These are phyloP conservation scores for Chenopodium suecicum DNA, from an alignment of 148 eudicot species.

Conservation along the genomic window DNA sequence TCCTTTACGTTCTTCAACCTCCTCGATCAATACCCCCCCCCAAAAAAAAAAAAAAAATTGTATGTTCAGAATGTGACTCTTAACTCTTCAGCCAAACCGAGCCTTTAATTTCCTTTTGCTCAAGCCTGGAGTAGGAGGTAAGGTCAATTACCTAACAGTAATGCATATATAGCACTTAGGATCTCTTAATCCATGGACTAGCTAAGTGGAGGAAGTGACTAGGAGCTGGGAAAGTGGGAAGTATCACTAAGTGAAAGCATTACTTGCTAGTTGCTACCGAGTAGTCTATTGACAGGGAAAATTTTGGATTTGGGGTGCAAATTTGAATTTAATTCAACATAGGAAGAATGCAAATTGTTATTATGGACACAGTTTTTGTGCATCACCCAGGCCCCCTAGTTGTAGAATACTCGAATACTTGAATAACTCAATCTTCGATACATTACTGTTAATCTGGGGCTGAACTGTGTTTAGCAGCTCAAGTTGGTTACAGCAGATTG, in stretches of 20 bases:
- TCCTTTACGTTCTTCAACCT: neutral
- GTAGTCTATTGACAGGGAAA: neutral
- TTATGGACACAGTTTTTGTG: neutral
- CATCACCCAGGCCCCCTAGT: too few species aligned
- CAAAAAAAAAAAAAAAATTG: neutral
- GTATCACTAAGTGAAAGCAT: neutral
- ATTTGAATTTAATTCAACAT: neutral
- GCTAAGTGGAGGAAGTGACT: neutral
- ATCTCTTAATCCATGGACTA: neutral
- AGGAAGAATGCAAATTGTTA: neutral
- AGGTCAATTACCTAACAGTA: neutral
- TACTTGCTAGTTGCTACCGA: neutral
- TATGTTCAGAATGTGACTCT: neutral
- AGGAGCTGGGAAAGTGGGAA: neutral
- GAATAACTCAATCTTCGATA: neutral
- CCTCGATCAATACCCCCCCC: neutral
- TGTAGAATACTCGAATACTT: neutral
- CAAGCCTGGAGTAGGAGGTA: neutral
- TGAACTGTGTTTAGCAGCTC: neutral
- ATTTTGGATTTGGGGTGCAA: neutral
- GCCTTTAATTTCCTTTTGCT: neutral
- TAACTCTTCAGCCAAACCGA: neutral
- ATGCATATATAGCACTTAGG: neutral
- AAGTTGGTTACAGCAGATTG: neutral
- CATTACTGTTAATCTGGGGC: neutral